A percentile compares a stretch with the other conserved stretches of the same genome.
These are phyloP conservation scores for Eimeria sp. DNA, from an alignment of 169 alveolate species.

Conservation along the genomic window DNA sequence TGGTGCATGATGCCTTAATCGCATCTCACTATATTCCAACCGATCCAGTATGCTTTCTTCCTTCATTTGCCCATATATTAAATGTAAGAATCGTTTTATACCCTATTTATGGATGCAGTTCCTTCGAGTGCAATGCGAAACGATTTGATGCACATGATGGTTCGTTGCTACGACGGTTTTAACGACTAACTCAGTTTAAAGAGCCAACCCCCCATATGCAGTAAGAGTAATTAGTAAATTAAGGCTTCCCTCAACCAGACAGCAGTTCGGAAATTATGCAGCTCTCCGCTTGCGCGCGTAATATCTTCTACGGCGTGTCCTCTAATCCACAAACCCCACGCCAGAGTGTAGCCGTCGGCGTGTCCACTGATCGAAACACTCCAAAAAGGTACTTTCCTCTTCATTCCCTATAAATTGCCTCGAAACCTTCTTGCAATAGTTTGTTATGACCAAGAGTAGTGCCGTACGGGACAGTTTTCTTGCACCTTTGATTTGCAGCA, in stretches of 20 bases:
- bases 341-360: neutral
- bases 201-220: neutral
- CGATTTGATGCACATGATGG: neutral
- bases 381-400: neutral
- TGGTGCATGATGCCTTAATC: neutral
- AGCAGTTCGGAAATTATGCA: neutral
- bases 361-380: neutral
- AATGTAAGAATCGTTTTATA: neutral
- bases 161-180: neutral
- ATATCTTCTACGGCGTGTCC: neutral
- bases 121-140: neutral
- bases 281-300: neutral
- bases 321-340: neutral
- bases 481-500: slow-evolving; percentile 7
- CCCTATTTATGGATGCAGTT: neutral
- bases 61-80: neutral
- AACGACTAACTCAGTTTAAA: neutral
- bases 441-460: neutral
- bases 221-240: neutral
- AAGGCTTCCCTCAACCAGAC: neutral
- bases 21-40: neutral
- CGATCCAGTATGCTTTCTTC: neutral
- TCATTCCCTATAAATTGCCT: neutral
- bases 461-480: neutral
- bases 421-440: neutral